Conservation (phyloP, 2,329 filamentous ascomycete genomes). For the Fusarium keratoplasticum region DNA sequence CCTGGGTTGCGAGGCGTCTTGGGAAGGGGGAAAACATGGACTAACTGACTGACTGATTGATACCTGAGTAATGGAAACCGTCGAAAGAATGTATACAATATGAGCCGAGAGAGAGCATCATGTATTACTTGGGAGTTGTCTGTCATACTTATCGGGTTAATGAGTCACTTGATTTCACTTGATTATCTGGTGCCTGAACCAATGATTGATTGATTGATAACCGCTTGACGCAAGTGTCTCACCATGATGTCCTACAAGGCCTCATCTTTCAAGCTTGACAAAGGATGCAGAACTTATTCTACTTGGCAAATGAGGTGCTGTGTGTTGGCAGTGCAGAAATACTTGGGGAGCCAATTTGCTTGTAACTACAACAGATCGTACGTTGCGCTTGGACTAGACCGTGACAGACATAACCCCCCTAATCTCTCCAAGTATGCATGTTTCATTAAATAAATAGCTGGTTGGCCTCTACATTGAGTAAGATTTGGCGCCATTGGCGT, state of each 20-base stretch:
- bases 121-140: neutral
- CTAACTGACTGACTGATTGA: neutral
- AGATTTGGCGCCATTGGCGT: neutral
- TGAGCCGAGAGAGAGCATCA: neutral
- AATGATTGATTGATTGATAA: neutral
- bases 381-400: neutral
- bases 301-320: neutral
- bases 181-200: neutral
- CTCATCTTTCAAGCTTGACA: neutral
- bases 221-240: neutral
- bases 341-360: neutral
- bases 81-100: neutral
- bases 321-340: neutral
- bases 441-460: neutral
- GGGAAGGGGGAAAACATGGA: constrained; percentile 14
- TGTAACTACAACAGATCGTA: neutral
- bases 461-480: neutral
- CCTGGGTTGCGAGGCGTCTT: constrained; percentile 34
- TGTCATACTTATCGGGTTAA: neutral
- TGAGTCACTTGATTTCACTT: neutral
- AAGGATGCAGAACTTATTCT: neutral
- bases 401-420: neutral
- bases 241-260: neutral
- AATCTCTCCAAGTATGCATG: neutral
- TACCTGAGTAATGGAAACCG: constrained; percentile 9